Base-by-base conservation (phyloP, 2,329 filamentous ascomycete species). In the Colletotrichum chrysophilum region DNA sequence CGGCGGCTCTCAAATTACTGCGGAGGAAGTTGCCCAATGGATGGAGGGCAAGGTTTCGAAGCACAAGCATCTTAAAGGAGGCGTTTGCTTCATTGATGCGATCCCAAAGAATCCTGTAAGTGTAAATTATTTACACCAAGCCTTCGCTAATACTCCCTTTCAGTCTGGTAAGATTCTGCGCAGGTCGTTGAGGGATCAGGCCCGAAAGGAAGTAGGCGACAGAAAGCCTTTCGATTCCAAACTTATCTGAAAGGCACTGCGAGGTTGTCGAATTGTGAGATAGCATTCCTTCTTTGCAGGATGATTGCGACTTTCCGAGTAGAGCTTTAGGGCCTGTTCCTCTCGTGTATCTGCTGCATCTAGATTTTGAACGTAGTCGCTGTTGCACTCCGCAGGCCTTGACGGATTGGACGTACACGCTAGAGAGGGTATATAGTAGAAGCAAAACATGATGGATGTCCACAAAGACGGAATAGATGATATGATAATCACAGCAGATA, bases 201-300 rank as follows among this genome's bases (percentile, higher is more conserved):
- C 55, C 8, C 7, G 18, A 16, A 28, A 5, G 16, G 55, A 58
- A 58, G 24, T 28, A 9, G 55, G 55, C 55, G 55, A 58, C 26
- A 58, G 55, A 13, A 58, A 58, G 26, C 24, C 55, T 10, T 58
- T 28, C 13, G 21, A 28, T 14, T 3, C 7, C 13, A 58, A 58
- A 10, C 21, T 58, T 58, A 14, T 28, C 16, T 58, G 55, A 58
- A 58, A 26, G 13, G 10, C 18, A 12, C 43, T 2, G 18, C 43
- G 0, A 48, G 5, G 6, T 21, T 12, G 0, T 21, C 0, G 18
- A 48, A 2, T 12, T 12, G 18, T 5, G 1, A n/a, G 18, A 13
- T n/a, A n/a, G n/a, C n/a, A n/a, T 3, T 13, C 3, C 8, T n/a
- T 18, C 12, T 10, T 10, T 1, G 6, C 5, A 43, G 18, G 5